These are phyloP conservation scores for Diplogelasinospora grovesii DNA, from an alignment of 495 filamentous ascomycete species.

Conservation along the genomic window DNA sequence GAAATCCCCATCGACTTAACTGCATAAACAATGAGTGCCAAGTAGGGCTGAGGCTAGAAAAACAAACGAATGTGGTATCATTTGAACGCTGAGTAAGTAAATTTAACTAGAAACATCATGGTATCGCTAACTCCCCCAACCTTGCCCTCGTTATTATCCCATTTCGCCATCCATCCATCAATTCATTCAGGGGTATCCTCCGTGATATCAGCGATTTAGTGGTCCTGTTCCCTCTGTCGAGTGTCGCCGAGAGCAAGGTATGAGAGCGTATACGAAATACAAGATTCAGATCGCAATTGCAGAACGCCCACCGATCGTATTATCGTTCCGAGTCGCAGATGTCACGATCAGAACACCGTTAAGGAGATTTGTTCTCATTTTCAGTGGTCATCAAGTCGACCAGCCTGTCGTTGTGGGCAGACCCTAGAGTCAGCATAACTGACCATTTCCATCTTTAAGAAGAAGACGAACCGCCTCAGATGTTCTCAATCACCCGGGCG, in stretches of 20 bases:
- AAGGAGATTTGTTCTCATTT: not conserved
- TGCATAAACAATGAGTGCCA: too few species aligned
- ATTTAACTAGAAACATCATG: conserved; percentile 2
- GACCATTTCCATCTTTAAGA: not conserved
- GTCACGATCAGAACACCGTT: too few species aligned
- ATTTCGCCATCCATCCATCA: not conserved
- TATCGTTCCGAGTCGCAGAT: too few species aligned
- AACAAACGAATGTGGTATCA: conserved; percentile 23
- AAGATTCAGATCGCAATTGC: too few species aligned
- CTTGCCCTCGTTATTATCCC: not conserved
- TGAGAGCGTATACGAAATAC: not conserved
- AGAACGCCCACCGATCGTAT: too few species aligned
- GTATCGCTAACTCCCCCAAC: not conserved
- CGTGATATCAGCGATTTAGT: not conserved
- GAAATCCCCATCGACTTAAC: too few species aligned
- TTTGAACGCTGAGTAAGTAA: not conserved
- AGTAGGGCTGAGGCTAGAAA: too few species aligned
- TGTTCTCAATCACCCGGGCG: conserved; percentile 77
- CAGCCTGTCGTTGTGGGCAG: too few species aligned
- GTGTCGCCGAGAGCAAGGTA: not conserved
- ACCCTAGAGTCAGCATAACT: not conserved
- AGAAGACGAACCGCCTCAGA: conserved; percentile 56
- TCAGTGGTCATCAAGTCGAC: too few species aligned
- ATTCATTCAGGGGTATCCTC: not conserved
- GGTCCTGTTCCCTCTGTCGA: not conserved